Conservation (phyloP, 768 basidiomycete genomes). For the Lanmaoa pseudosensibilis region DNA sequence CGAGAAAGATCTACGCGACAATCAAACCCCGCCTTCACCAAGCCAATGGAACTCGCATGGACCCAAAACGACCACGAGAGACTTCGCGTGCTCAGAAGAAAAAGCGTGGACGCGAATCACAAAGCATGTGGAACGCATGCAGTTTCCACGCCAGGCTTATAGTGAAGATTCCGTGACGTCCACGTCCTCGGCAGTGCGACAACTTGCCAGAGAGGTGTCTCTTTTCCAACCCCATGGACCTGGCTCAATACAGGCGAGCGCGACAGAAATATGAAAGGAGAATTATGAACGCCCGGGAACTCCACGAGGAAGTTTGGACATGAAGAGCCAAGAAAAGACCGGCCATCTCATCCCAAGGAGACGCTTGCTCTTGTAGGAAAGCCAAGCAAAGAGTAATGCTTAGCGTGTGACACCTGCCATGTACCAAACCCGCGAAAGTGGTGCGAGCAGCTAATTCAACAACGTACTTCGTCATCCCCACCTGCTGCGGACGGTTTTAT, state of each 20-base stretch:
- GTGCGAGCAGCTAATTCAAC: background rate
- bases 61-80: background rate
- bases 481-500: conserved; percentile 5
- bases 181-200: background rate
- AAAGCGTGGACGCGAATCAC: background rate
- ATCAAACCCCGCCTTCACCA: background rate
- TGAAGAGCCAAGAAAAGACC: background rate
- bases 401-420: background rate
- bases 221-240: background rate
- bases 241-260: background rate
- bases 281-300: background rate
- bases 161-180: background rate
- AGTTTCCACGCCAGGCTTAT: background rate
- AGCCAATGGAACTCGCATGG: background rate
- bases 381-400: background rate
- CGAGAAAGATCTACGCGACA: background rate
- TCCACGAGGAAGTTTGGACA: background rate
- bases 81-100: background rate
- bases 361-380: background rate
- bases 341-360: background rate
- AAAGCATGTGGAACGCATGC: background rate
- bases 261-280: background rate
- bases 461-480: conserved; percentile 16
- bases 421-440: background rate
- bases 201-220: background rate